Evolutionary conservation across 768 basidiomycete genomes (phyloP).

Genomic region (Suillus sp.): DNA sequence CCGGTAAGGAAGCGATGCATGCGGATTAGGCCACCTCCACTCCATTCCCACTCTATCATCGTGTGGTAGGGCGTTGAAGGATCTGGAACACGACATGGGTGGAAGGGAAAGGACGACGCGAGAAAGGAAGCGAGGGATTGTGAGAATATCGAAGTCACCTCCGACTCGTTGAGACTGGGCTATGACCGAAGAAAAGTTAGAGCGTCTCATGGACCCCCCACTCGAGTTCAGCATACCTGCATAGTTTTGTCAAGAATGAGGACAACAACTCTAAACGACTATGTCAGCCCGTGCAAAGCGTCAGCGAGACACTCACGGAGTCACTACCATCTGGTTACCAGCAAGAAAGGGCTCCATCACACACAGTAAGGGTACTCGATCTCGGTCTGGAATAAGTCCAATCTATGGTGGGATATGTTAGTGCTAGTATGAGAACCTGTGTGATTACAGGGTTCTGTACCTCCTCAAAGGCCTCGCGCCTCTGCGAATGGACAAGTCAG

Average conservation of each 20-base stretch:
- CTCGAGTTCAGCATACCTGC: constrained; percentile 43
- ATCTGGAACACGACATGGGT: constrained; percentile 55
- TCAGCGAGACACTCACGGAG: constrained; percentile 62
- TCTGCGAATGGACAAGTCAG: constrained; percentile 40
- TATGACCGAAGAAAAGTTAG: constrained; percentile 29
- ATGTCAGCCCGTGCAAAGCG: background rate
- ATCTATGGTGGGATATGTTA: constrained; percentile 51
- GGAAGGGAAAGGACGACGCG: constrained; percentile 57
- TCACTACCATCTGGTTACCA: constrained; percentile 72
- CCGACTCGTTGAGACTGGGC: constrained; percentile 79
- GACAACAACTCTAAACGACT: constrained; percentile 68
- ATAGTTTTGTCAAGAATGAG: constrained; percentile 79
- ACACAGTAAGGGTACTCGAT: constrained; percentile 74
- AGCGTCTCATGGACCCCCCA: constrained; percentile 17
- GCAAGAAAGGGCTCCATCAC: constrained; percentile 79
- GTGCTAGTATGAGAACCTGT: background rate
- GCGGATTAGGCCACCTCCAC: constrained; percentile 44
- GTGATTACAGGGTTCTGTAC: constrained; percentile 37
- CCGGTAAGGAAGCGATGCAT: constrained; percentile 86
- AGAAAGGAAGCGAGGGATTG: constrained; percentile 81
- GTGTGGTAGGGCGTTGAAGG: constrained; percentile 59
- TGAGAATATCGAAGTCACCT: constrained; percentile 83
- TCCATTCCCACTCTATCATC: constrained; percentile 53
- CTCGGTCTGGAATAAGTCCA: constrained; percentile 73
- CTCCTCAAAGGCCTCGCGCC: constrained; percentile 91